A percentile compares a stretch with the other conserved stretches of the same genome.
Evolutionary conservation across 2,329 filamentous ascomycete genomes (phyloP).

Genomic region (Penicillium griseofulvum): DNA sequence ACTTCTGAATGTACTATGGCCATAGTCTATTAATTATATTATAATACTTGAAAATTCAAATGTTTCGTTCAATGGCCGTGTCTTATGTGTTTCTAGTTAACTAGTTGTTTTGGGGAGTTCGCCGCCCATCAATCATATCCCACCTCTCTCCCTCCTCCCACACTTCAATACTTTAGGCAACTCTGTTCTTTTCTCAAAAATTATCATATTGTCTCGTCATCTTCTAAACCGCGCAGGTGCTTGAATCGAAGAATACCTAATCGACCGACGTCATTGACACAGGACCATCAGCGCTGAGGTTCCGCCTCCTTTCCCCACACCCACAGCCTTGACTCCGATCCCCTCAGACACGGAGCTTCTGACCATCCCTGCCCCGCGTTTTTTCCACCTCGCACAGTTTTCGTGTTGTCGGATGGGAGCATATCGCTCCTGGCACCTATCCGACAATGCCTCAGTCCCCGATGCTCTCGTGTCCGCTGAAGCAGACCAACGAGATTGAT

Average conservation of each 20-base stretch:
- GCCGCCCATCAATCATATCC: conserved; percentile 24
- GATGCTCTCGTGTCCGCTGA: conserved; percentile 93
- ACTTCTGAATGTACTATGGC: conserved; percentile 12
- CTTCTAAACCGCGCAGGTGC: neutral
- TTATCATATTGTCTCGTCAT: neutral
- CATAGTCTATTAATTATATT: neutral
- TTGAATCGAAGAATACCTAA: neutral
- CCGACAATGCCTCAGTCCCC: conserved; percentile 74
- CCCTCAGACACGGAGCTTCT: conserved; percentile 17
- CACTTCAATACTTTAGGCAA: conserved; percentile 9
- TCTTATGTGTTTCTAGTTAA: neutral
- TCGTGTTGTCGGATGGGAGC: conserved; percentile 34
- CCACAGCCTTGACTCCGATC: conserved; percentile 22
- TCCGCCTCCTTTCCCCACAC: conserved; percentile 26
- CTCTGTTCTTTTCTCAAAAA: conserved; percentile 5
- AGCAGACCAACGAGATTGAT: conserved; percentile 95
- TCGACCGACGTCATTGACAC: conserved; percentile 21
- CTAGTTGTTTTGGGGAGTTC: conserved; percentile 5
- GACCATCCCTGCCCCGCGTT: conserved; percentile 12
- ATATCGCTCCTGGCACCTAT: conserved; percentile 33
- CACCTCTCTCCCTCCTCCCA: conserved; percentile 13
- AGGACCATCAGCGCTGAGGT: conserved; percentile 17
- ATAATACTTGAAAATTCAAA: neutral
- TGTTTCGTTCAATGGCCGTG: neutral
- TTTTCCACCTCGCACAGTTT: neutral